phyloP scores from a whole-genome alignment of 129 eudicot species.

The Flaveria trinervia region DNA sequence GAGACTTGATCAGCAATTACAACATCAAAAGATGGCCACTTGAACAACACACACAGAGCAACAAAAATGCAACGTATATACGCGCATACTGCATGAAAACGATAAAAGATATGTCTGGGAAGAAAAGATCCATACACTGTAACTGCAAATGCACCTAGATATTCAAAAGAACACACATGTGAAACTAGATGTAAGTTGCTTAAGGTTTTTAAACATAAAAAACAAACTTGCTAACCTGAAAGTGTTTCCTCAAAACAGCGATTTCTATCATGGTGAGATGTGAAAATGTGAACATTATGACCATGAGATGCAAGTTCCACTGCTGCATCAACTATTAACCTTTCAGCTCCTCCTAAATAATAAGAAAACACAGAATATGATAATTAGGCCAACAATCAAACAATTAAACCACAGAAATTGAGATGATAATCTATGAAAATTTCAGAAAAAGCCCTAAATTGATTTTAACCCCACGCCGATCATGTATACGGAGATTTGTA shows the following conservation, averaged over 20 bases:
- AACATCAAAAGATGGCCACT: slow-evolving; percentile 77
- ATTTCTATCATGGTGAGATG: slow-evolving; percentile 82
- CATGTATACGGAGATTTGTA: not conserved
- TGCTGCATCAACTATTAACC: slow-evolving; percentile 95
- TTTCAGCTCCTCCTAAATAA: slow-evolving; percentile 91
- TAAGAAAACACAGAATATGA: not conserved
- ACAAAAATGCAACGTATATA: slow-evolving; percentile 92
- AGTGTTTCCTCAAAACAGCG: slow-evolving; percentile 95
- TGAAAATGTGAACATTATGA: slow-evolving; percentile 81
- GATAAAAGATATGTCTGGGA: slow-evolving; percentile 89
- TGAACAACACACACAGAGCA: slow-evolving; percentile 74
- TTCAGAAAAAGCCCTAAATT: not conserved
- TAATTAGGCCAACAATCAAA: not conserved
- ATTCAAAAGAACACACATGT: slow-evolving; percentile 7
- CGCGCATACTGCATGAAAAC: slow-evolving; percentile 93
- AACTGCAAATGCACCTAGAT: slow-evolving; percentile 80
- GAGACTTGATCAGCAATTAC: slow-evolving; percentile 94
- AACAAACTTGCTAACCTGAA: slow-evolving; percentile 44
- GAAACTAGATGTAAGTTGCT: slow-evolving; percentile 6
- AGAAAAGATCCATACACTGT: slow-evolving; percentile 89
- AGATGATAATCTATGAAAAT: not conserved
- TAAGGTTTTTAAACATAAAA: not conserved
- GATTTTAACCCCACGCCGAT: not conserved
- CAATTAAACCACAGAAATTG: too few species aligned
- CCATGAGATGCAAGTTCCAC: slow-evolving; percentile 77